Percentiles rank a stretch among this genome's conserved stretches.
Conservation (phyloP, 2,329 filamentous ascomycete species). For the Aspergillus carbonarius region DNA sequence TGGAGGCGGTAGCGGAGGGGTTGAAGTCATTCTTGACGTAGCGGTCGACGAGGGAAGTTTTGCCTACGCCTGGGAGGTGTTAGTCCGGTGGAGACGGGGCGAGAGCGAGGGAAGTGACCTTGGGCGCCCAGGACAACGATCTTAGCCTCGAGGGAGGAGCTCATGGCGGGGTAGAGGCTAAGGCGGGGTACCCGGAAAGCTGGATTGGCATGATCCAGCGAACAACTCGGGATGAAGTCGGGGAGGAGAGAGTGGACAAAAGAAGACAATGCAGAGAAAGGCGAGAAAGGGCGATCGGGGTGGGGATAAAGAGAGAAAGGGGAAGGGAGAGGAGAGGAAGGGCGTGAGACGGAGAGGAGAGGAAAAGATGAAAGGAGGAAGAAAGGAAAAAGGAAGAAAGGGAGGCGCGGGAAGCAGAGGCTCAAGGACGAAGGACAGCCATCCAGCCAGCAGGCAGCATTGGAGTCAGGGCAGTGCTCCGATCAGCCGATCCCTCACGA, state of each 20-base stretch:
- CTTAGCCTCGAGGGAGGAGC: constrained; percentile 52
- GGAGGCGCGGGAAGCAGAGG: background rate
- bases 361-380: background rate
- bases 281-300: background rate
- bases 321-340: background rate
- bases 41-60: constrained; percentile 53
- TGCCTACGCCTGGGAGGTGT: constrained; percentile 47
- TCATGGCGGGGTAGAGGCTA: constrained; percentile 41
- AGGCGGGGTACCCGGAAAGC: constrained; percentile 23
- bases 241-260: background rate
- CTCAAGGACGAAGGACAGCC: background rate
- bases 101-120: constrained; percentile 33
- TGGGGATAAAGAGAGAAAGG: background rate
- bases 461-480: background rate
- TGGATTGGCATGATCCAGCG: constrained; percentile 33
- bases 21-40: constrained; percentile 49
- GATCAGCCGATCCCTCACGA: background rate
- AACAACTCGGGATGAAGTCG: background rate
- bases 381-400: background rate
- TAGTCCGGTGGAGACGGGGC: constrained; percentile 3
- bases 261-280: background rate
- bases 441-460: background rate
- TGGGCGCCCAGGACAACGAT: constrained; percentile 54
- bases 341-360: background rate
- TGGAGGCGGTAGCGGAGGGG: constrained; percentile 54